These are phyloP conservation scores for Artomyces pyxidatus DNA, from an alignment of 768 basidiomycete genomes.

Conservation along the genomic window DNA sequence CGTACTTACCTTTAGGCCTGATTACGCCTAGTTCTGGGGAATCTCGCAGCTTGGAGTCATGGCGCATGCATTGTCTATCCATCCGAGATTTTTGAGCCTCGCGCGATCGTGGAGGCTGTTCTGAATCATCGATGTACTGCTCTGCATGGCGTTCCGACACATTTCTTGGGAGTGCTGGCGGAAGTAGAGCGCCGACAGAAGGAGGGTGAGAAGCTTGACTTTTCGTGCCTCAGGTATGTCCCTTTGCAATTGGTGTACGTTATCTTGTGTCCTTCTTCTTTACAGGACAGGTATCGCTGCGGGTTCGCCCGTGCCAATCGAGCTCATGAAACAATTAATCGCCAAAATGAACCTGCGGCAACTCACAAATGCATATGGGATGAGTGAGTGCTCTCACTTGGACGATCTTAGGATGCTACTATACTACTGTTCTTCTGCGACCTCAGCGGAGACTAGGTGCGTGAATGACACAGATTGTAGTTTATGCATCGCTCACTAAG, in stretches of 20 bases:
- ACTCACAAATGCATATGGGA: constrained; percentile 75
- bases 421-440: constrained; percentile 1
- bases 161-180: constrained; percentile 66
- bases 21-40: constrained; percentile 72
- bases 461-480: neutral
- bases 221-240: constrained; percentile 46
- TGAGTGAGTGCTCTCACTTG: constrained; percentile 49
- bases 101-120: constrained; percentile 64
- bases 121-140: constrained; percentile 64
- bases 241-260: neutral
- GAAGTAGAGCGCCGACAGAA: constrained; percentile 53
- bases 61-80: constrained; percentile 72
- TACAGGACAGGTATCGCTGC: constrained; percentile 76
- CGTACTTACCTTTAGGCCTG: constrained; percentile 4
- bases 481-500: neutral
- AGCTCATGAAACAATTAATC: constrained; percentile 70
- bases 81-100: constrained; percentile 54
- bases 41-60: constrained; percentile 70
- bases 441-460: constrained; percentile 72
- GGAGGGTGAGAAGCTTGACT: constrained; percentile 38
- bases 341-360: constrained; percentile 57
- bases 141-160: constrained; percentile 80
- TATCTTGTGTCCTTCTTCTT: neutral
- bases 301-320: constrained; percentile 71
- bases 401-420: neutral